These are phyloP conservation scores for Pseudogymnoascus destructans DNA, from an alignment of 2,329 filamentous ascomycete species.

Conservation along the genomic window DNA sequence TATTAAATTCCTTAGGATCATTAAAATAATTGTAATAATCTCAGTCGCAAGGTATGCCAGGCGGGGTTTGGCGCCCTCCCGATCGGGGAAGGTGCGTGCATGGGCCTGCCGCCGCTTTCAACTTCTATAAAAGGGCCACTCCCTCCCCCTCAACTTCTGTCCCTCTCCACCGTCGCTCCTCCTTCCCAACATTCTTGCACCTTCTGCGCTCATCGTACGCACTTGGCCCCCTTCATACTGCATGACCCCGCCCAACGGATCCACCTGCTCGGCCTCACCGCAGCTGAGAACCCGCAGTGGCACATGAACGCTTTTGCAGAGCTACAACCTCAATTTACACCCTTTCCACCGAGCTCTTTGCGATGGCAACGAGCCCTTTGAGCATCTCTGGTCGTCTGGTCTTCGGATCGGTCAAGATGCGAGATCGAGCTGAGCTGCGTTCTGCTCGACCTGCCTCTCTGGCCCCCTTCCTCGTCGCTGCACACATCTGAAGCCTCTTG, in stretches of 20 bases:
- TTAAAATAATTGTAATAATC: too few relatives aligned
- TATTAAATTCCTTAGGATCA: too few relatives aligned
- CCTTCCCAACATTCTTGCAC: constrained; percentile 9
- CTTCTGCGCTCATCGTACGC: not conserved
- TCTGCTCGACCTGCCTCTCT: not conserved
- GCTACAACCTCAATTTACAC: not conserved
- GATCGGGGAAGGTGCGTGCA: constrained; percentile 12
- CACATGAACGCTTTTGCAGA: not conserved
- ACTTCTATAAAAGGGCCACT: constrained; percentile 10
- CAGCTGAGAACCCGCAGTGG: constrained; percentile 11
- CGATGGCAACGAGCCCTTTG: too few relatives aligned
- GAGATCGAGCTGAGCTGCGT: not conserved
- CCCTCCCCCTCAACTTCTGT: constrained; percentile 9
- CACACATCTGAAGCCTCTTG: too few relatives aligned
- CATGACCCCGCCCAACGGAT: too few relatives aligned
- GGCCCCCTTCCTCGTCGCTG: not conserved
- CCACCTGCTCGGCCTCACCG: constrained; percentile 6
- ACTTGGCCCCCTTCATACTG: not conserved
- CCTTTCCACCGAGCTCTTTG: not conserved
- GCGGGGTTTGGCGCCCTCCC: constrained; percentile 10
- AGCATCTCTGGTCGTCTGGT: not conserved
- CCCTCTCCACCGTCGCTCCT: constrained; percentile 8
- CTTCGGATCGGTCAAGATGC: not conserved
- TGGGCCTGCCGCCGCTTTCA: too few relatives aligned
- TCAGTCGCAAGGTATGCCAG: not conserved